Evolutionary conservation across 139 green algal species (phyloP), one percentile per base, ranked within the genome.

Genomic region (Auxenochlorella pyrenoidosa): DNA sequence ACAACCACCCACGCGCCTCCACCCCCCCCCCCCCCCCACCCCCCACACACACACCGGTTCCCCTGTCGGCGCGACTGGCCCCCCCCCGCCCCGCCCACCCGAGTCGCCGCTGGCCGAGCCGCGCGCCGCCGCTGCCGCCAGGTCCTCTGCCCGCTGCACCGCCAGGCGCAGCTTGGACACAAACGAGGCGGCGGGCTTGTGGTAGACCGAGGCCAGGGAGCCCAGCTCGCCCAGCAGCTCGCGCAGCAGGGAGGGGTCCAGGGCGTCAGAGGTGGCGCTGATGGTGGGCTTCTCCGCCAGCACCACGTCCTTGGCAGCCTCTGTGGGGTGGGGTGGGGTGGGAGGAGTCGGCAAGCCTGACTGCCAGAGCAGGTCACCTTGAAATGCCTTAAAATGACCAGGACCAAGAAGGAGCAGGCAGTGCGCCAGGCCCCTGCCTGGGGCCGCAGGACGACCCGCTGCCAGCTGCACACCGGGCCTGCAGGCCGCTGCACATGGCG

Each of bases 251-350:
- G 73, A 51, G 6, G 96, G 94, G 51, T 99, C 97, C 63, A 99
- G 86, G 21, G 81, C 87, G 44, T 86, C 87, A 0, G 88, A 87
- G 59, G 96, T 93, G 82, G 98, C 94, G 2, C 88, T 90, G 88
- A 99, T 99, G 68, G 96, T 93, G 0, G 97, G 97, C 93, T 98
- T 98, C 84, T 97, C 92, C 26, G 96, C 94, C 77, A 99, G 92
- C 73, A 99, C 96, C 40, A 99, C 96, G 26, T 98, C 95, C 90
- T 98, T 97, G 65, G 97, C 96, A 21, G 96, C 95, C 89, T 94
- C 89, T 70, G 77, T 60, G 32, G 1, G n/a, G 8, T 28, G 51
- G 36, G 18, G 65, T 32, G 38, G 34, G 15, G 34, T 54, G 30
- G 44, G 44, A 5, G 63, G 3, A 22, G 16, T 70, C 22, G 59